Conservation (phyloP, 2,329 filamentous ascomycete species). For the Penicillium frequentans region DNA sequence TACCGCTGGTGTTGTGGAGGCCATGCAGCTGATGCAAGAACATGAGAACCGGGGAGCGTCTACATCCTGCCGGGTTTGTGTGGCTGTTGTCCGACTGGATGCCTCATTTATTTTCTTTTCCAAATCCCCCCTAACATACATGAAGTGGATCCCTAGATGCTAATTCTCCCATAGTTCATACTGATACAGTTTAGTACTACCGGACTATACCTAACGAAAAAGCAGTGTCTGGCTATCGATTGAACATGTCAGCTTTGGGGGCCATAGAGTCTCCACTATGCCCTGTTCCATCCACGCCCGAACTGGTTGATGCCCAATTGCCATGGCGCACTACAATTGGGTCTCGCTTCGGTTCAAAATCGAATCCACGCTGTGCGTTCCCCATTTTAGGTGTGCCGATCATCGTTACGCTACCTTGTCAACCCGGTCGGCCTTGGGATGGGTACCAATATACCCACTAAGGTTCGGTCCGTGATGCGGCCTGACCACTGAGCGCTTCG, state of each 20-base stretch:
- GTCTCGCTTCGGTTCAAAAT: constrained; percentile 21
- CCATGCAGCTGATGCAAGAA: background rate
- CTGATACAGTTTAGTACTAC: background rate
- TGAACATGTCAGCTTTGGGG: constrained; percentile 24
- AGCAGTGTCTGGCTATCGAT: constrained; percentile 13
- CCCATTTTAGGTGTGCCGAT: constrained; percentile 13
- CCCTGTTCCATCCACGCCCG: constrained; percentile 19
- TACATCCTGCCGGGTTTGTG: background rate
- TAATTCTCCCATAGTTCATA: background rate
- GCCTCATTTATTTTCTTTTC: constrained; percentile 10
- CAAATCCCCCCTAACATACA: constrained; percentile 4
- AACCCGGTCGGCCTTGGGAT: constrained; percentile 19
- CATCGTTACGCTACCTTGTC: constrained; percentile 1
- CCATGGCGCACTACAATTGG: constrained; percentile 22
- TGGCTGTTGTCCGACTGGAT: constrained; percentile 2
- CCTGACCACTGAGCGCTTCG: constrained; percentile 8
- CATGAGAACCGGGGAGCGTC: background rate
- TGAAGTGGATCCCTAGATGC: background rate
- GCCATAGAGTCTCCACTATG: constrained; percentile 9
- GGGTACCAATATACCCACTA: constrained; percentile 24
- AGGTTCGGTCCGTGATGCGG: constrained; percentile 23
- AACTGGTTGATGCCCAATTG: constrained; percentile 27
- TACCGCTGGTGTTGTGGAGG: background rate
- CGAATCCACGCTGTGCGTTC: constrained; percentile 18
- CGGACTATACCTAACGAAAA: background rate